Percentiles rank a stretch among this genome's conserved stretches.
These are phyloP conservation scores for Mycena leptocephala DNA, from an alignment of 768 basidiomycete species.

Conservation along the genomic window DNA sequence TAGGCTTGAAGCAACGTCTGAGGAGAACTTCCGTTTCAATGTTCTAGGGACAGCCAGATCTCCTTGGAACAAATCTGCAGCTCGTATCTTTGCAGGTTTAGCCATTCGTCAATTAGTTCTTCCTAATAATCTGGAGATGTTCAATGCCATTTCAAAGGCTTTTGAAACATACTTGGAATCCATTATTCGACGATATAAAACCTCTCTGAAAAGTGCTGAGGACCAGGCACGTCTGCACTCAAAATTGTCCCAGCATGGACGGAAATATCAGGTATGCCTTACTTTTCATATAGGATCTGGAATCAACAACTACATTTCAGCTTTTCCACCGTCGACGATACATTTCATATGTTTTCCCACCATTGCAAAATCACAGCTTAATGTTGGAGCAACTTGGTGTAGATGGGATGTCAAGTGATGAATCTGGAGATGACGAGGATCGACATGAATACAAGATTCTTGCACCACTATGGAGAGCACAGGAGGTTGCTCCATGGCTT, in stretches of 20 bases:
- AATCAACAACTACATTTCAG: neutral
- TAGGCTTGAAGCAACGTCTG: slow-evolving; percentile 4
- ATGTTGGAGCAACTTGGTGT: slow-evolving; percentile 40
- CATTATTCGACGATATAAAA: slow-evolving; percentile 1
- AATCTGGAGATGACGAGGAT: slow-evolving; percentile 26
- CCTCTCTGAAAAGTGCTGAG: neutral
- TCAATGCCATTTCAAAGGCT: neutral
- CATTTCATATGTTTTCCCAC: slow-evolving; percentile 9
- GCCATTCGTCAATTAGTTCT: neutral
- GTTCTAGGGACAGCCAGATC: neutral
- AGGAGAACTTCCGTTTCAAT: slow-evolving; percentile 11
- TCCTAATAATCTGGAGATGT: neutral
- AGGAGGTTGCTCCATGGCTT: slow-evolving; percentile 33
- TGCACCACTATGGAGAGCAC: slow-evolving; percentile 34
- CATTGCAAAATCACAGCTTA: slow-evolving; percentile 24
- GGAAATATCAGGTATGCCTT: slow-evolving; percentile 13
- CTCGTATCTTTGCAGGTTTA: slow-evolving; percentile 4
- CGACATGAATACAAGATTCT: slow-evolving; percentile 26
- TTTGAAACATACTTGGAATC: neutral
- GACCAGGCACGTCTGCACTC: neutral
- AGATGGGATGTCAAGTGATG: slow-evolving; percentile 45
- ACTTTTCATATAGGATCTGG: neutral
- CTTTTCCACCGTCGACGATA: slow-evolving; percentile 19
- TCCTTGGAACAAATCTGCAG: slow-evolving; percentile 25
- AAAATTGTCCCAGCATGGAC: neutral